A percentile compares a stretch with the other conserved stretches of the same genome.
Evolutionary conservation across 495 filamentous ascomycete genomes (phyloP).

Genomic region (Daldinia childiae): DNA sequence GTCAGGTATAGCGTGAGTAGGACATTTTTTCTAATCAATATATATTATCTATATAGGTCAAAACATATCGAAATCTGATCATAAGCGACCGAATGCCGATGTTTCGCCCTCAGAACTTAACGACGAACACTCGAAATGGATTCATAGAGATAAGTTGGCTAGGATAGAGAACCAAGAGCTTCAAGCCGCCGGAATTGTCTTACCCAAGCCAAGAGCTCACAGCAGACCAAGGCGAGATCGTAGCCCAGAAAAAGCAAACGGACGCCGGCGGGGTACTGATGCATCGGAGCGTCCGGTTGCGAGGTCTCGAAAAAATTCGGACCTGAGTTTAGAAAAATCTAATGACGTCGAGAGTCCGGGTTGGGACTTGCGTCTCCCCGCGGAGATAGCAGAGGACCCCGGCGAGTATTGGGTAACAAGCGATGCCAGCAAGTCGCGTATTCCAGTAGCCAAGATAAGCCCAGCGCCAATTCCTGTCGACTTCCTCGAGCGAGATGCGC

Average conservation of each 20-base stretch:
- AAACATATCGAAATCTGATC: conserved; percentile 24
- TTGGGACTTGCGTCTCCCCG: conserved; percentile 81
- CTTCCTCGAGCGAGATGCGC: conserved; percentile 75
- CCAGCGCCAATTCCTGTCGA: conserved; percentile 77
- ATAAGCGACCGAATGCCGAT: conserved; percentile 32
- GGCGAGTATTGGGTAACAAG: conserved; percentile 55
- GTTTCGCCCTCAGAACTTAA: conserved; percentile 16
- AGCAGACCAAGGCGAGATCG: conserved; percentile 65
- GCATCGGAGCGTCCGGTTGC: conserved; percentile 44
- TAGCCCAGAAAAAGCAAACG: conserved; percentile 43
- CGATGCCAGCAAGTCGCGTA: conserved; percentile 68
- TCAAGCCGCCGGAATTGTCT: conserved; percentile 81
- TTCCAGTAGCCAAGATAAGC: conserved; percentile 82
- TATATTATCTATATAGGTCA: conserved; percentile 21
- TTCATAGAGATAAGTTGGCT: conserved; percentile 94
- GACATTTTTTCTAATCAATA: conserved; percentile 2
- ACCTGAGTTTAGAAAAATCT: conserved; percentile 47
- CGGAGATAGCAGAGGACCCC: conserved; percentile 78
- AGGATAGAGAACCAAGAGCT: conserved; percentile 93
- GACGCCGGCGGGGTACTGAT: conserved; percentile 59
- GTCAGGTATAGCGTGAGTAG: background rate
- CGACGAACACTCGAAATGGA: conserved; percentile 79
- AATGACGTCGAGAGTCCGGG: conserved; percentile 44
- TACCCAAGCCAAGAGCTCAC: conserved; percentile 68
- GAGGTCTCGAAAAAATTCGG: conserved; percentile 60